Conservation (phyloP, 108 stramenopile genomes). For the Pseudonitzschia delicatissima region DNA sequence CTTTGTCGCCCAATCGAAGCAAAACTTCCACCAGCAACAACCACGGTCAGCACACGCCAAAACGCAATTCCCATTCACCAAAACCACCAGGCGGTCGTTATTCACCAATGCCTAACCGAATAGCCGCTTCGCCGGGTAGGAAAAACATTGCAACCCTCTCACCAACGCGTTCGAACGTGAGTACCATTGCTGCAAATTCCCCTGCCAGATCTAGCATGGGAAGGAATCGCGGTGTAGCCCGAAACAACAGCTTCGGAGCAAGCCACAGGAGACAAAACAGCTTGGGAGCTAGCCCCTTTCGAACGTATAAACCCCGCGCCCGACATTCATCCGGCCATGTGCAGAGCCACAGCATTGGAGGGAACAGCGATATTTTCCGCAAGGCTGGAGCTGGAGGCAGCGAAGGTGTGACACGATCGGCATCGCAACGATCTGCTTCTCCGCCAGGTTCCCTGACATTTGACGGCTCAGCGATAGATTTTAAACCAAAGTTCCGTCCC, state of each 20-base stretch:
- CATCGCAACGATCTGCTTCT: not conserved
- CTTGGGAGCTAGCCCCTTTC: slow-evolving; percentile 10
- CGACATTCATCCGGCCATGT: not conserved
- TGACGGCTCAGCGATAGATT: not conserved
- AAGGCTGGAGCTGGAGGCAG: not conserved
- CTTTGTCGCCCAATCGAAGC: slow-evolving; percentile 3
- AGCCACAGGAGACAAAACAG: slow-evolving; percentile 9
- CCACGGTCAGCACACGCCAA: not conserved
- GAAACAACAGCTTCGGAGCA: not conserved
- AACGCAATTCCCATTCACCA: not conserved
- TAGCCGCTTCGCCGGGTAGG: not conserved
- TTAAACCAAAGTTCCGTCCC: not conserved
- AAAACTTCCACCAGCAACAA: not conserved
- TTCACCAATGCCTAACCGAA: slow-evolving; percentile 8
- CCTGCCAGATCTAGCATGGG: not conserved
- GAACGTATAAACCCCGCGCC: not conserved
- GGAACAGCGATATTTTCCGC: not conserved
- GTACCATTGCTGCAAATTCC: not conserved
- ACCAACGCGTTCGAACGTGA: too few relatives aligned
- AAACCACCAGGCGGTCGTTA: not conserved
- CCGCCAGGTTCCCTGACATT: not conserved
- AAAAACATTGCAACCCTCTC: not conserved
- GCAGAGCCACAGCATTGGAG: not conserved
- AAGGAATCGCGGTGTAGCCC: not conserved
- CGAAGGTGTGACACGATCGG: not conserved